Evolutionary conservation across 1,284 basidiomycete species (phyloP).

Genomic region (Tilletia setariae): DNA sequence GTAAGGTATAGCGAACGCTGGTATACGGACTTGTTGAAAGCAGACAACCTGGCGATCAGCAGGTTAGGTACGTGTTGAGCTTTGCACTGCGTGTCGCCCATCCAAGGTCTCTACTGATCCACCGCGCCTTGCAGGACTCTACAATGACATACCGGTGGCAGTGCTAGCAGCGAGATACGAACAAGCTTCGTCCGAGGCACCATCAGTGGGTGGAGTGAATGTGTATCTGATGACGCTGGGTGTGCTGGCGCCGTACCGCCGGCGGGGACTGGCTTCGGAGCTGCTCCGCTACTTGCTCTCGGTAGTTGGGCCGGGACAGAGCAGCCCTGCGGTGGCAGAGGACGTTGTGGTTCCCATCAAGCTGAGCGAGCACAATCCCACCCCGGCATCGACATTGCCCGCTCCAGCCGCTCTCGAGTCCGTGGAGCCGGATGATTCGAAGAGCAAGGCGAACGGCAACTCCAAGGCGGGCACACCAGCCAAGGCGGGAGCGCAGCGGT

Average conservation of each 20-base stretch:
- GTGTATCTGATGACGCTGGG: conserved; percentile 57
- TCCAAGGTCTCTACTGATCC: not conserved
- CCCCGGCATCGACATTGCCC: not conserved
- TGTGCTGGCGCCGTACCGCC: conserved; percentile 55
- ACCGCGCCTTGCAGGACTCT: conserved; percentile 41
- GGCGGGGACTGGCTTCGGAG: conserved; percentile 54
- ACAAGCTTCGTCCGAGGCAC: conserved; percentile 20
- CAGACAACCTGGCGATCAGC: conserved; percentile 40
- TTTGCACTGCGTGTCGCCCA: not conserved
- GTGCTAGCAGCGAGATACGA: conserved; percentile 54
- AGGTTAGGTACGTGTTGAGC: conserved; percentile 35
- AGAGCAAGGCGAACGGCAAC: not conserved
- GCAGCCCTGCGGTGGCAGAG: not conserved
- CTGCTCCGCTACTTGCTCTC: conserved; percentile 51
- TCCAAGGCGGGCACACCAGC: not conserved
- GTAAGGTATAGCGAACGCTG: conserved; percentile 47
- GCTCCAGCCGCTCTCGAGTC: not conserved
- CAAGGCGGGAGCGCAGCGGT: conserved; percentile 19
- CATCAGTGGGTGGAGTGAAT: conserved; percentile 31
- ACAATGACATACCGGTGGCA: conserved; percentile 56
- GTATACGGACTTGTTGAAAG: conserved; percentile 45
- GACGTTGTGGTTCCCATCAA: conserved; percentile 1
- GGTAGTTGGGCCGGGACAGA: conserved; percentile 41
- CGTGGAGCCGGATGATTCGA: not conserved
- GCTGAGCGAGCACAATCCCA: not conserved